Evolutionary conservation across 1,284 basidiomycete genomes (phyloP), one percentile per base, ranked within the genome.

Genomic region (Vanrija sp.): DNA sequence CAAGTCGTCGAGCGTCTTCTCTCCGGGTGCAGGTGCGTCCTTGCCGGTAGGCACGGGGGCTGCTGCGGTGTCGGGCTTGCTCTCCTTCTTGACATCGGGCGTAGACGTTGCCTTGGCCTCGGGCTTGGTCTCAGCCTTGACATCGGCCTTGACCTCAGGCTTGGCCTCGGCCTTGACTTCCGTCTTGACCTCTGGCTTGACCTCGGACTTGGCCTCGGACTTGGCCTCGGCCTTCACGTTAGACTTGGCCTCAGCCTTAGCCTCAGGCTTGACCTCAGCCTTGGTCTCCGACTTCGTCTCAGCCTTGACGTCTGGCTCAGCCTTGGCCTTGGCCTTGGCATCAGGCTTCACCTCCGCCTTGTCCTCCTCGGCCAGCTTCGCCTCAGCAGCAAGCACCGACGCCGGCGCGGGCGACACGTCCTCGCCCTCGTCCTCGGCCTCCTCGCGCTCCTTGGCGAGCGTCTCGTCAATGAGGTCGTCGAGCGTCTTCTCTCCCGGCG

Each of bases 391-490:
- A 31, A 31, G 31, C 6, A 31, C 31, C 1, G 31, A 31, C 9
- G 31, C 31, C 4, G 31, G 31, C 10, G 31, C 31, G 2, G 31
- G 31, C 31, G 31, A 31, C 31, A 31, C 15, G 5, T 45, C 39
- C 22, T 47, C 27, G 43, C 41, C 18, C 45, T 52, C 39, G 22
- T 38, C 39, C 39, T 56, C 52, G 37, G 51, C 53, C 23, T 51
- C 56, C 39, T 51, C 20, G 9, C 44, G 39, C 48, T 60, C 59
- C 49, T 52, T 47, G n/a, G 51, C 54, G 38, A 61, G 47, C n/a
- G 56, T 57, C 39, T 45, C 25, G 50, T 61, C 59, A 31, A 61
- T 55, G 2, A 61, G 36, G 37, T 61, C 59, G 45, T 61, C 59
- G 36, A 61, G 53, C 9, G 59, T 57, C 49, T 44, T 45, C 43